Evolutionary conservation across 495 filamentous ascomycete species (phyloP), one percentile per base, ranked within the genome.

Genomic region (Podospora bellae-mahoneyi): DNA sequence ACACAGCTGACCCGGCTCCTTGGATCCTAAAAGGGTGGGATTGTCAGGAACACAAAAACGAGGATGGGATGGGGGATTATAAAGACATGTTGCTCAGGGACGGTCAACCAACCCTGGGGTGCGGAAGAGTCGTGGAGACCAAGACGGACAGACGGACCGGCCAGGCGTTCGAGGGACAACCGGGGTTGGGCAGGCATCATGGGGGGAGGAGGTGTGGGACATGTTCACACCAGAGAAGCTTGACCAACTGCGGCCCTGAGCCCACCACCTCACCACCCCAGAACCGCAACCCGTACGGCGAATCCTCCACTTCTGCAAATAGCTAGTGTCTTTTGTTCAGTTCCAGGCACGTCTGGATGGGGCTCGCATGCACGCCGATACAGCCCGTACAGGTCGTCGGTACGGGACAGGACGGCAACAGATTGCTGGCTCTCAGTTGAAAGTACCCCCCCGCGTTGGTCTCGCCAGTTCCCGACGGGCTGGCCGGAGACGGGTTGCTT

Each of bases 301-400:
- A 64, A 69, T 66, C 72, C 68, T 76, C 72, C 73, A 72, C 69
- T 71, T 65, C 69, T 72, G 68, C 55, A 71, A 72, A 72, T 72
- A 74, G 70, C 62, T 66, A 53, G 68, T 63, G 30, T 48, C 39
- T 48, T 48, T 16, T 20, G 9, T 61, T 20, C 20, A 58, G 54
- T 65, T 65, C 23, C 53, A 23, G 39, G 56, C 60, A 32, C 20
- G 55, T 62, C 30, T 44, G 30, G 15, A 13, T 27, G 48, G 39
- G 27, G 48, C 27, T 39, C 26, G 57, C 53, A 26, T 66, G 64
- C 27, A 55, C n/a, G 26, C 64, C 64, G 28, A 34, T 67, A 58
- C 19, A 62, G 23, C 64, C 16, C 5, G 63, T 66, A 69, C 48
- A 28, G 15, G 54, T 64, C 53, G 18, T 62, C 62, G 39, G 65